Evolutionary conservation across 805 yeast genomes (phyloP).

Genomic region (Nakazawaea wickerhamii): DNA sequence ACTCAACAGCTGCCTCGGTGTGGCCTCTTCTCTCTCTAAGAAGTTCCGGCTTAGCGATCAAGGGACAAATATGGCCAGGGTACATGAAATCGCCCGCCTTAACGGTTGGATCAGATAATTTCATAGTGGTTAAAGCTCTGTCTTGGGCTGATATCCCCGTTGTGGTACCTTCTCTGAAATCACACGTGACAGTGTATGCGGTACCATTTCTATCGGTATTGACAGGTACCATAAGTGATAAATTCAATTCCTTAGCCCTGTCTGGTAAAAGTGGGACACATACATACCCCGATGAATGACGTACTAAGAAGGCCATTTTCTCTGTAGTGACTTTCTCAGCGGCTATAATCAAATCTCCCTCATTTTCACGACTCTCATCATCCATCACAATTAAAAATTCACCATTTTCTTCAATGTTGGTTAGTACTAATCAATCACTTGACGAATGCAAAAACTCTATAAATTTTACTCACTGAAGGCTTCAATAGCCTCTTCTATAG

Average conservation of each 20-base stretch:
- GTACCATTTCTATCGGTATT: slow-evolving; percentile 87
- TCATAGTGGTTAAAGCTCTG: slow-evolving; percentile 75
- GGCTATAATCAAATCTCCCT: slow-evolving; percentile 94
- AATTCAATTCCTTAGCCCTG: slow-evolving; percentile 72
- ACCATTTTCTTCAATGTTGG: slow-evolving; percentile 42
- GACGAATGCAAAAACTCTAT: not conserved
- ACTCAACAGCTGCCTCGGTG: slow-evolving; percentile 94
- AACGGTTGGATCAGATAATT: slow-evolving; percentile 57
- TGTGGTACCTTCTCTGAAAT: slow-evolving; percentile 81
- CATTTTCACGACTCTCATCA: slow-evolving; percentile 93
- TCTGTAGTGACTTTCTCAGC: slow-evolving; percentile 74
- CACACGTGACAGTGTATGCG: slow-evolving; percentile 93
- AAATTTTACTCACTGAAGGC: slow-evolving; percentile 46
- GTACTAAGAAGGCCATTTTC: slow-evolving; percentile 91
- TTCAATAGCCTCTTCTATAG: slow-evolving; percentile 66
- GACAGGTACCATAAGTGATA: slow-evolving; percentile 69
- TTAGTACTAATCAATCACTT: not conserved
- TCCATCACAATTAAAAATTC: slow-evolving; percentile 94
- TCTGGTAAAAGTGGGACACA: slow-evolving; percentile 82
- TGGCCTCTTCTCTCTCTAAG: slow-evolving; percentile 84
- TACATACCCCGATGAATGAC: slow-evolving; percentile 84
- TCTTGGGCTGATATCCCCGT: slow-evolving; percentile 97
- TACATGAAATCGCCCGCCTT: slow-evolving; percentile 65
- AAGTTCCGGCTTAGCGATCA: slow-evolving; percentile 86
- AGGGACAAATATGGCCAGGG: slow-evolving; percentile 94